Base-by-base conservation (phyloP, 73 alveolate genomes). In the Paramecium pentaurelia region DNA sequence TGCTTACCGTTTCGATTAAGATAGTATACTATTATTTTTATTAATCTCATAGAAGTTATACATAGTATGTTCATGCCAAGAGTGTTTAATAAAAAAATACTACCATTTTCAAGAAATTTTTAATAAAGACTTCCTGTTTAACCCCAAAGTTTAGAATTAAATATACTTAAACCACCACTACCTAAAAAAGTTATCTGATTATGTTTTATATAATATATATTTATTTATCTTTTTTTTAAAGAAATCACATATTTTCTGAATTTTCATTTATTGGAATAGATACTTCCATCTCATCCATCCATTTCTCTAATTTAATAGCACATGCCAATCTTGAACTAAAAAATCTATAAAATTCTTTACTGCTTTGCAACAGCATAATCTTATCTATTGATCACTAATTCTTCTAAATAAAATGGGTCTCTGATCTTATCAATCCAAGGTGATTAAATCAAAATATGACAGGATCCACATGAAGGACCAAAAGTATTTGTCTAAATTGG, bases 231-330 rank as follows among this genome's bases (percentile, higher is more conserved):
- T 64, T 32, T 16, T 64, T 64, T 32, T 25, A 12, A 34, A 20
- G 47, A 37, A 30, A 37, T 73, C 87, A 73, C 58, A 32, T 34
- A 68, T 68, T 34, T 68, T 73, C 87, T 37, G 58, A 3, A 20
- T 30, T 73, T 25, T 20, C 58, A 89, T 89, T 89, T 11, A 71
- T 37, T 12, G 94, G 92, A 71, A 71, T 49, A 20, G 92, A 71
- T 40, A 89, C 88, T 47, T 71, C 44, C 94, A 89, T 89, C 58
- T 89, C 94, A 47, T 89, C 88, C 94, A 89, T 89, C 94, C 94
- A 89, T 54, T 89, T 89, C 75, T 89, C 94, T 47, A 89, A 77
- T 25, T 38, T 47, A 36, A 89, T 30, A 28, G 86, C 49, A 83
- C 94, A 89, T 32, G 94, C 94, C 37, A 89, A 71, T 45, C 94